Evolutionary conservation across 192 early-diverging fungal species (phyloP).

Genomic region (Coemansia sp.): DNA sequence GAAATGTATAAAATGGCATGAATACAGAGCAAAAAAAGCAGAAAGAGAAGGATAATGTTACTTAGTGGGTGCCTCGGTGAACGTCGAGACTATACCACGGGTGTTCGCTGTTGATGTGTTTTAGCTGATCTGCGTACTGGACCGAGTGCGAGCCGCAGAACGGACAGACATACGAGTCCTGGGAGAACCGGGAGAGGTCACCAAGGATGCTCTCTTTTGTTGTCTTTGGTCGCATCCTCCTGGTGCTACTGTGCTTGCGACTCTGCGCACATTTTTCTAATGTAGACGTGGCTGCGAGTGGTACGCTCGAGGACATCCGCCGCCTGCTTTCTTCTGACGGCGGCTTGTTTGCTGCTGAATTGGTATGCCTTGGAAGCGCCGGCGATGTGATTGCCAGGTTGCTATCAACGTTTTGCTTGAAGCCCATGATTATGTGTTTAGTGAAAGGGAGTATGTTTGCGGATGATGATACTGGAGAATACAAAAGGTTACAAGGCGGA

Average conservation of each 20-base stretch:
- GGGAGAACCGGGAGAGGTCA: constrained; percentile 15
- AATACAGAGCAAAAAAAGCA: neutral
- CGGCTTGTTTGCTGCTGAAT: no score
- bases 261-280: neutral
- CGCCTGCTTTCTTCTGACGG: no score
- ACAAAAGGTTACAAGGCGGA: no score
- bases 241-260: neutral
- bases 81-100: constrained; percentile 46
- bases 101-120: constrained; percentile 23
- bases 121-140: constrained; percentile 20
- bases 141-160: constrained; percentile 23
- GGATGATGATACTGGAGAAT: no score
- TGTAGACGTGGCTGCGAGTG: neutral
- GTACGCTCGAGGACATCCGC: no score
- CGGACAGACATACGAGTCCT: constrained; percentile 40
- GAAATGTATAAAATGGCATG: neutral
- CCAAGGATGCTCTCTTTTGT: constrained; percentile 23
- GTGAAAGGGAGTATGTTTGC: no score
- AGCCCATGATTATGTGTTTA: no score
- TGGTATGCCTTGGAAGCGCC: no score
- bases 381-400: no score
- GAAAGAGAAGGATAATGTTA: neutral
- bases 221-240: neutral
- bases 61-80: constrained; percentile 21
- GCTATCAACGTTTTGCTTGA: no score